A percentile compares a stretch with the other conserved stretches of the same genome.
Evolutionary conservation across 768 basidiomycete species (phyloP).

Genomic region (Boletus vermiculosoides): DNA sequence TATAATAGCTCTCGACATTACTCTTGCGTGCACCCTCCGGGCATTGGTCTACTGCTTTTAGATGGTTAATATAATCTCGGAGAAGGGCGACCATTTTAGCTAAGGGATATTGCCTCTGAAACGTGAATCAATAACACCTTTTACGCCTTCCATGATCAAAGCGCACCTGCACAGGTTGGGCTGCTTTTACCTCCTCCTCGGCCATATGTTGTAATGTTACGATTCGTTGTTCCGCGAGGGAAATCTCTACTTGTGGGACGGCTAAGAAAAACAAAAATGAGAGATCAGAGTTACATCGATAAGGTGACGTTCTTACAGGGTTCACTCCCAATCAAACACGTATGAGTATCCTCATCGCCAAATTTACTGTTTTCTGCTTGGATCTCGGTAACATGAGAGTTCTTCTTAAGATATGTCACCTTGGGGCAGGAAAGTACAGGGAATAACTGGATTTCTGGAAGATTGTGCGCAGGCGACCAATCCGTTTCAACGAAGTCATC

Average conservation of each 20-base stretch:
- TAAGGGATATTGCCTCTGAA: conserved; percentile 27
- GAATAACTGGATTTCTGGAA: conserved; percentile 65
- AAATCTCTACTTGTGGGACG: conserved; percentile 63
- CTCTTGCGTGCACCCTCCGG: conserved; percentile 32
- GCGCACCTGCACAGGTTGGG: conserved; percentile 17
- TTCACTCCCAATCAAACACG: conserved; percentile 73
- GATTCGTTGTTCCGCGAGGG: conserved; percentile 55
- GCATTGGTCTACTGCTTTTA: conserved; percentile 45
- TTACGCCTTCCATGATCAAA: neutral
- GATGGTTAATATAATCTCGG: conserved; percentile 56
- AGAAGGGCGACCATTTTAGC: conserved; percentile 59
- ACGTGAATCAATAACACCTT: conserved; percentile 3
- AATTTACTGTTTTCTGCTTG: conserved; percentile 68
- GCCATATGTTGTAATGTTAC: conserved; percentile 40
- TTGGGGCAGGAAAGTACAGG: conserved; percentile 77
- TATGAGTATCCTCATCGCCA: conserved; percentile 80
- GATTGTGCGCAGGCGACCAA: conserved; percentile 48
- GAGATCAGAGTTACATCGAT: conserved; percentile 1
- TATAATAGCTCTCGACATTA: conserved; percentile 51
- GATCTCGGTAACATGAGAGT: conserved; percentile 41
- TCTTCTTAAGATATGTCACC: conserved; percentile 76
- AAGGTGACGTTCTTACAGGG: conserved; percentile 45
- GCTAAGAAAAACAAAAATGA: conserved; percentile 38
- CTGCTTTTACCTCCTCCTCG: conserved; percentile 12
- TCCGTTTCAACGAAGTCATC: conserved; percentile 84